phyloP scores from a whole-genome alignment of 768 basidiomycete genomes.

The Lactifluus subvellereus region DNA sequence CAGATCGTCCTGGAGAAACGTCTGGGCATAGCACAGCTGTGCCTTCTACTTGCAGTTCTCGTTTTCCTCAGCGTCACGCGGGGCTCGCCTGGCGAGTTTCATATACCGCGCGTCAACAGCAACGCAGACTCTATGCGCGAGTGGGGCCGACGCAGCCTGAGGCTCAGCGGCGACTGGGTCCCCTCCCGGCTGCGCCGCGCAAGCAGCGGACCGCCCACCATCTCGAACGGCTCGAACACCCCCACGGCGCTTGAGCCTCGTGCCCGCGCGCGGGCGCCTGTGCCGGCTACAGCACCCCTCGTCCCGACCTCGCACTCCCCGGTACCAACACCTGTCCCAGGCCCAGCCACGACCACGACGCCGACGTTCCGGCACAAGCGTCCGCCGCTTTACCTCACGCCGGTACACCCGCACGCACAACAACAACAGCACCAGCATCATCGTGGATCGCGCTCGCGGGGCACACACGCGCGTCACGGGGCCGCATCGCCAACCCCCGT shows the following conservation, averaged over 20 bases:
- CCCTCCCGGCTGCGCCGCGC: slow-evolving; percentile 34
- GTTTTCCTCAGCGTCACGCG: slow-evolving; percentile 84
- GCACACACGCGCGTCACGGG: not conserved
- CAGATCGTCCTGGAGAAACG: slow-evolving; percentile 87
- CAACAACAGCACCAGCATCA: not conserved
- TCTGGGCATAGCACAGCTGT: slow-evolving; percentile 81
- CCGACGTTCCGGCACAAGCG: slow-evolving; percentile 7
- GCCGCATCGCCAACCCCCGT: slow-evolving; percentile 13
- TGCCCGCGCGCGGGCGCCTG: not conserved
- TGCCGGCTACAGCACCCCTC: slow-evolving; percentile 15
- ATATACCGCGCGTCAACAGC: slow-evolving; percentile 9
- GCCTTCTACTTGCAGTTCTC: slow-evolving; percentile 74
- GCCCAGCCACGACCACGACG: slow-evolving; percentile 14
- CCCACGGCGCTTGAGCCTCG: not conserved
- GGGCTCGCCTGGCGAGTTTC: slow-evolving; percentile 45
- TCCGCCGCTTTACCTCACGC: not conserved
- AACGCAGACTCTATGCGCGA: slow-evolving; percentile 37
- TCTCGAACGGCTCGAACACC: not conserved
- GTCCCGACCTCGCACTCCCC: not conserved
- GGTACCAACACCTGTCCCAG: not conserved
- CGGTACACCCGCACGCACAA: not conserved
- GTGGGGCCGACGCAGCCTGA: slow-evolving; percentile 53
- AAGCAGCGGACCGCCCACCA: slow-evolving; percentile 26
- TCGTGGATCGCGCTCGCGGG: slow-evolving; percentile 1
- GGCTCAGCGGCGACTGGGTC: slow-evolving; percentile 50